Percentiles rank a stretch among this genome's conserved stretches.
Evolutionary conservation across 495 filamentous ascomycete genomes (phyloP).

Genomic region (Massariosphaeria phaeospora): DNA sequence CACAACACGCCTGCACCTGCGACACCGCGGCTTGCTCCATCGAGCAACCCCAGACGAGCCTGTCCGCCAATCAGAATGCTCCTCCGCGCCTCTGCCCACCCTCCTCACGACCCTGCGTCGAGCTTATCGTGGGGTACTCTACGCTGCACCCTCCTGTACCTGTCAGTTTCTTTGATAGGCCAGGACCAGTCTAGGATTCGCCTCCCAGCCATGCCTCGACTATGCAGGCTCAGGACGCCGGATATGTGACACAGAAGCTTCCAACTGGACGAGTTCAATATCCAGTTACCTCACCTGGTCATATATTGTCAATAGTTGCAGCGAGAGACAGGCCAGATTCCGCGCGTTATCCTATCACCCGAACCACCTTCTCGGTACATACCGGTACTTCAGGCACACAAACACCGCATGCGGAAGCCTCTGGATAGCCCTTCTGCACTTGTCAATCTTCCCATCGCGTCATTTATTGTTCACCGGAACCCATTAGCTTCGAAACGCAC

Average conservation of each 20-base stretch:
- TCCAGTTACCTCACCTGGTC: too few relatives aligned
- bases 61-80: neutral
- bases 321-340: too few relatives aligned
- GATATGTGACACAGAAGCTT: too few relatives aligned
- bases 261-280: too few relatives aligned
- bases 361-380: too few relatives aligned
- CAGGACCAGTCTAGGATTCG: neutral
- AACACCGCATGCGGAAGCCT: slow-evolving; percentile 1
- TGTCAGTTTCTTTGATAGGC: slow-evolving; percentile 1
- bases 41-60: neutral
- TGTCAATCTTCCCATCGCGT: slow-evolving; percentile 6
- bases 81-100: neutral
- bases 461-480: slow-evolving; percentile 6
- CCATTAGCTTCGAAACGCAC: neutral
- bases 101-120: slow-evolving; percentile 4
- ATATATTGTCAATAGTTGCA: too few relatives aligned
- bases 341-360: neutral
- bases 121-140: slow-evolving; percentile 25
- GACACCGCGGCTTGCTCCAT: neutral
- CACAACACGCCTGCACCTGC: neutral
- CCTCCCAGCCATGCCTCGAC: neutral
- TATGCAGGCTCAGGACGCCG: neutral
- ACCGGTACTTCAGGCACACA: too few relatives aligned
- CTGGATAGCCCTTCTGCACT: neutral
- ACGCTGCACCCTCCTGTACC: neutral